Conservation (phyloP, 208 protist genomes). For the Leishmania mexicana region DNA sequence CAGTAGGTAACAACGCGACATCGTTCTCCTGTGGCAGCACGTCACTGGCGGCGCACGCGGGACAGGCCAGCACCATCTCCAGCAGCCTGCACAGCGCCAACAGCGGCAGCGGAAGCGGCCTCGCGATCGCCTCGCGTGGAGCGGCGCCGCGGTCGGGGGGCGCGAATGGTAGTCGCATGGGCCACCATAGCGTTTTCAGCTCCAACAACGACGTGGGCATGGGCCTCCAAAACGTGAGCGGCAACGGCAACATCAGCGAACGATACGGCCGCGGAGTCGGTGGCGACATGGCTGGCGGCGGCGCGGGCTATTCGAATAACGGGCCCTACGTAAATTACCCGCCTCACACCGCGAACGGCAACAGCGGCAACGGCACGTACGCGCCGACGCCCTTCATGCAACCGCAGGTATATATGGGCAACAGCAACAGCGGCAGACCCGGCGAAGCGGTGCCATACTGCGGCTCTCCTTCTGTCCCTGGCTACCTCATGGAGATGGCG, state of each 20-base stretch:
- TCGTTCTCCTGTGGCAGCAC: neutral
- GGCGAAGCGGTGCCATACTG: neutral
- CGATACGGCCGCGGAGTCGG: neutral
- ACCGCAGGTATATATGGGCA: neutral
- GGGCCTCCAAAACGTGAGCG: neutral
- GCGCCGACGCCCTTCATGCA: slow-evolving; percentile 1
- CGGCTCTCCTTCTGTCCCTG: neutral
- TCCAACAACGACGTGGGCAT: neutral
- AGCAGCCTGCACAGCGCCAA: slow-evolving; percentile 5
- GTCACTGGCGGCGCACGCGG: neutral
- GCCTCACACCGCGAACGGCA: neutral
- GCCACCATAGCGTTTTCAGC: neutral
- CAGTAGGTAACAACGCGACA: neutral
- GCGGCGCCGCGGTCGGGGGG: neutral
- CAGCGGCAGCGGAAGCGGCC: slow-evolving; percentile 1
- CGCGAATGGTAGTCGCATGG: neutral
- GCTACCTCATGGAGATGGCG: slow-evolving; percentile 1
- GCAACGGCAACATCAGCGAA: neutral
- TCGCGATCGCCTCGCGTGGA: neutral
- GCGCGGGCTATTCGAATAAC: neutral
- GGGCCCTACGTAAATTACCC: neutral
- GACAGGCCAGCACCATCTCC: neutral
- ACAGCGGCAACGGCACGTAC: neutral
- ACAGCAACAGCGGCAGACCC: neutral
- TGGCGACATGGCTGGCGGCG: neutral